Percentiles rank a stretch among this genome's conserved stretches.
Evolutionary conservation across 1,139 yeast genomes (phyloP).

Genomic region (Torulaspora pretoriensis): DNA sequence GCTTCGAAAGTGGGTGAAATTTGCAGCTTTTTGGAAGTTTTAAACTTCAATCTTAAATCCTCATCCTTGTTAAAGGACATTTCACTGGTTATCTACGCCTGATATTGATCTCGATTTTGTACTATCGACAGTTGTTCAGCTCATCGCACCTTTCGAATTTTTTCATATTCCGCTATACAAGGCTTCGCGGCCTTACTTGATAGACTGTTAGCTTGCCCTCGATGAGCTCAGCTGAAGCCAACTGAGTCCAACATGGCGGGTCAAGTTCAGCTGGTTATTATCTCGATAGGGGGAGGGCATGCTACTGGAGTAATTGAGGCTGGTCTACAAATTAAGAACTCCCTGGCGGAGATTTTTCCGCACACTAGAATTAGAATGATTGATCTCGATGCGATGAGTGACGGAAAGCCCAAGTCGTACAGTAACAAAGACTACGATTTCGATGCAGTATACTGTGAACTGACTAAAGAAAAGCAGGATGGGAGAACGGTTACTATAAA

Average conservation of each 20-base stretch:
- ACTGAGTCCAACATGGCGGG: constrained; percentile 4
- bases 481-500: constrained; percentile 5
- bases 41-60: constrained; percentile 57
- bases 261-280: constrained; percentile 37
- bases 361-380: constrained; percentile 39
- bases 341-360: constrained; percentile 26
- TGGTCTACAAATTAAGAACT: constrained; percentile 24
- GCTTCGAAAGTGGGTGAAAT: constrained; percentile 68
- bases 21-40: constrained; percentile 58
- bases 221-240: neutral
- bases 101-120: neutral
- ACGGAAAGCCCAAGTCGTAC: constrained; percentile 14
- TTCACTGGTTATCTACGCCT: neutral
- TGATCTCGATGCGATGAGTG: constrained; percentile 39
- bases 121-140: neutral
- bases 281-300: constrained; percentile 73
- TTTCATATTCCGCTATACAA: constrained; percentile 6
- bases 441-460: constrained; percentile 25
- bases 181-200: neutral
- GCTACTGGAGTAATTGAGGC: constrained; percentile 50
- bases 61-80: constrained; percentile 56
- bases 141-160: constrained; percentile 13
- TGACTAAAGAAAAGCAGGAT: constrained; percentile 10
- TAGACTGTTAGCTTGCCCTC: neutral
- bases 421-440: constrained; percentile 40